phyloP scores from a whole-genome alignment of 768 basidiomycete species.

The Flagelloscypha sp. region DNA sequence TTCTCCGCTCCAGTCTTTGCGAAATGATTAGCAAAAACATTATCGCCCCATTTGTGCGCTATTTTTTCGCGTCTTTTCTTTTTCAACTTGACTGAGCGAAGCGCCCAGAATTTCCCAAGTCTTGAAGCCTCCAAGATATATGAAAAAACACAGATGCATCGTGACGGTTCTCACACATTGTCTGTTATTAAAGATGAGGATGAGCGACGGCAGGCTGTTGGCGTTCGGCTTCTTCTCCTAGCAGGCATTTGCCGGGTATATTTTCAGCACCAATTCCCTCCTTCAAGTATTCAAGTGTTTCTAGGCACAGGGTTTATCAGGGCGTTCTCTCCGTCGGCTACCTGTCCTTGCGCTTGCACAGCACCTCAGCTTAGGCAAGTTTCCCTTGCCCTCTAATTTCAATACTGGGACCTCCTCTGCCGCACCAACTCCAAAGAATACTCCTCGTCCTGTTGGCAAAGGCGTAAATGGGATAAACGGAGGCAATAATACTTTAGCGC shows the following conservation, averaged over 20 bases:
- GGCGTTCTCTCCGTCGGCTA: constrained; percentile 84
- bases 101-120: constrained; percentile 58
- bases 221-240: constrained; percentile 54
- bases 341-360: constrained; percentile 89
- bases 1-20: constrained; percentile 69
- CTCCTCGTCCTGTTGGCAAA: too few relatives aligned
- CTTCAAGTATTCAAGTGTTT: constrained; percentile 2
- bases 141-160: too few relatives aligned
- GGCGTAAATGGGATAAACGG: constrained; percentile 8
- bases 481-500: constrained; percentile 10
- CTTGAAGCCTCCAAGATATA: constrained; percentile 54
- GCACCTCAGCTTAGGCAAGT: constrained; percentile 56
- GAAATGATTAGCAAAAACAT: constrained; percentile 76
- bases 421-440: neutral
- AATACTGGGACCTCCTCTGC: neutral
- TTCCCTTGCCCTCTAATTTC: constrained; percentile 9
- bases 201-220: constrained; percentile 45
- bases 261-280: constrained; percentile 7
- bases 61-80: neutral
- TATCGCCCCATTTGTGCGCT: constrained; percentile 52
- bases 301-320: constrained; percentile 78
- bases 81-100: constrained; percentile 4
- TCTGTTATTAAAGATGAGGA: constrained; percentile 24
- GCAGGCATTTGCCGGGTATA: constrained; percentile 74
- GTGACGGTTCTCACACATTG: constrained; percentile 6